Conservation (phyloP, 225 moss, liverwort and hornwort genomes). For the Bryoerythrophyllum caledonicum region DNA sequence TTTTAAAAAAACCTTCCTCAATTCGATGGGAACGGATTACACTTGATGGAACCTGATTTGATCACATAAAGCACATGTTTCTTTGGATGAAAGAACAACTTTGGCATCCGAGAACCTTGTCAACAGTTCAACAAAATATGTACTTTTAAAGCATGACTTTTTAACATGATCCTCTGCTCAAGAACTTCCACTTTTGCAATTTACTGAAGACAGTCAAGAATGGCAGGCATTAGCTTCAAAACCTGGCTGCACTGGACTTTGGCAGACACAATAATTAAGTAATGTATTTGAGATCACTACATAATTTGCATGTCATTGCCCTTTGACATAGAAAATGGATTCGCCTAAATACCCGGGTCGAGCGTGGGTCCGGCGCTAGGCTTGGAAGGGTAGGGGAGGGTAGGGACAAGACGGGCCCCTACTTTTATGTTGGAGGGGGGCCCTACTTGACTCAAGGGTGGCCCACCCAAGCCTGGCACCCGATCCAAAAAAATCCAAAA, state of each 20-base stretch:
- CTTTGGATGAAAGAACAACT: neutral
- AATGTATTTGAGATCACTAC: neutral
- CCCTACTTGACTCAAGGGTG: too few species aligned
- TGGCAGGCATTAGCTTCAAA: neutral
- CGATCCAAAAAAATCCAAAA: too few species aligned
- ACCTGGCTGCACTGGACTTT: neutral
- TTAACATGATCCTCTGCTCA: neutral
- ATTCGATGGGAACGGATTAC: neutral
- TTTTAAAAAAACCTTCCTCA: neutral
- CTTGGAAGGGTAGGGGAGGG: too few species aligned
- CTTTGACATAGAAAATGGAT: too few species aligned
- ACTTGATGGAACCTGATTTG: neutral
- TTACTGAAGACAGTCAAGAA: neutral
- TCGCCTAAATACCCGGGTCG: too few species aligned
- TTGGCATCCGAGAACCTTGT: neutral
- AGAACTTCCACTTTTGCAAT: neutral
- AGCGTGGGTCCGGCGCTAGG: too few species aligned
- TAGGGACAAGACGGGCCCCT: too few species aligned
- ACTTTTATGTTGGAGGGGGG: too few species aligned
- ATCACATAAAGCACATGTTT: neutral
- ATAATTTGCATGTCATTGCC: neutral
- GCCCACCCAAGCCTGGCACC: too few species aligned
- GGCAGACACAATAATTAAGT: neutral
- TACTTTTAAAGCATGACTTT: neutral
- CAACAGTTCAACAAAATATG: neutral